Evolutionary conservation across 179 eudicot genomes (phyloP), one percentile per base, ranked within the genome.

Genomic region (Beta macrorhiza): DNA sequence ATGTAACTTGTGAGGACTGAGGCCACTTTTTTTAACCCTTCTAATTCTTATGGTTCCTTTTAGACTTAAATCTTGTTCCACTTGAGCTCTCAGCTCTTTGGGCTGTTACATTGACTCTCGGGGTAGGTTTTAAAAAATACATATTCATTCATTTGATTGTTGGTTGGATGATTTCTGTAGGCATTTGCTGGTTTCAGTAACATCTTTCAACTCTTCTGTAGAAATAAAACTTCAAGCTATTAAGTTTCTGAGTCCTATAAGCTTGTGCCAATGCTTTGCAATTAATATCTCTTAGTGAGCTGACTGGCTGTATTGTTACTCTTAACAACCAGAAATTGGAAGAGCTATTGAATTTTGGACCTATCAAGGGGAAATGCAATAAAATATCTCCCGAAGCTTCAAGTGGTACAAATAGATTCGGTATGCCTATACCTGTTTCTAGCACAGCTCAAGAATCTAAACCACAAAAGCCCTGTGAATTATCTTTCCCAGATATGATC

Each of bases 271-370:
- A 19, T 78, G 67, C 84, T 78, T 78, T 14, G 25, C 49, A 65
- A 71, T 56, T 59, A 51, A 25, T 61, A n/a, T 77, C 58, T 86
- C 51, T 61, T 59, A 32, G 15, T 74, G 65, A 53, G 74, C 78
- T 83, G 82, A 83, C 71, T 45, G 49, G 49, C 49, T 67, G 49
- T 59, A 14, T 79, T 81, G 42, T 69, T 77, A 79, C 76, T 79
- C 80, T 68, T 49, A 78, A 84, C 82, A 73, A 77, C 7, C 87
- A 88, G 92, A 84, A 87, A 82, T 59, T 89, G 84, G 93, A 91
- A 79, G 89, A 87, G 80, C 84, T 90, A 72, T 80, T 90, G 70
- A 84, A 90, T 79, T 87, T 88, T 70, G 75, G 91, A 52, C 88
- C 90, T 64, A 49, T 80, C 74, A 80, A 76, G 81, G 90, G 85